Conservation (phyloP, 2,329 filamentous ascomycete genomes). For the Phyllosticta citribraziliensis region DNA sequence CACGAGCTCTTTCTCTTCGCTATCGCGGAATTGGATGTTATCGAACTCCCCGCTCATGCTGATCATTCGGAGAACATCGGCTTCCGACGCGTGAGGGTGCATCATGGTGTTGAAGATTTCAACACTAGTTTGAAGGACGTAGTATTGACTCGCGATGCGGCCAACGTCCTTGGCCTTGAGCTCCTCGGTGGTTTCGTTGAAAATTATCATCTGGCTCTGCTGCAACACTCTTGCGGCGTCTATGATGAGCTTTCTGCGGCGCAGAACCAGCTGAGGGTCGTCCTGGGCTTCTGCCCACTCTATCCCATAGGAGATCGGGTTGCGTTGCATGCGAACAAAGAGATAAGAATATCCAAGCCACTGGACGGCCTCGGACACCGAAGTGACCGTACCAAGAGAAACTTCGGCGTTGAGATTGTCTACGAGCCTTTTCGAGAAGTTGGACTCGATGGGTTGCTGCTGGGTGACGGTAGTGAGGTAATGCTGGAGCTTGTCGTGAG, state of each 20-base stretch:
- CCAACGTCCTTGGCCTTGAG: slow-evolving; percentile 90
- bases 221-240: slow-evolving; percentile 81
- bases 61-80: slow-evolving; percentile 91
- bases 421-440: slow-evolving; percentile 84
- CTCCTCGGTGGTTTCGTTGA: slow-evolving; percentile 89
- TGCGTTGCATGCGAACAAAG: slow-evolving; percentile 91
- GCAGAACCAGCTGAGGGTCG: slow-evolving; percentile 77
- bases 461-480: slow-evolving; percentile 90
- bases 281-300: slow-evolving; percentile 86
- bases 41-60: slow-evolving; percentile 97
- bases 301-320: slow-evolving; percentile 86
- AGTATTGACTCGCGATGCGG: slow-evolving; percentile 93
- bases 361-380: slow-evolving; percentile 82
- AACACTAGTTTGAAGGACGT: slow-evolving; percentile 86
- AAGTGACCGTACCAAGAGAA: slow-evolving; percentile 86
- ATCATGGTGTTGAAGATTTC: slow-evolving; percentile 97
- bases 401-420: slow-evolving; percentile 97
- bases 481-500: slow-evolving; percentile 83
- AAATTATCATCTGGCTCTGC: slow-evolving; percentile 97
- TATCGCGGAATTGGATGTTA: slow-evolving; percentile 88
- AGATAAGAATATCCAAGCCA: slow-evolving; percentile 98
- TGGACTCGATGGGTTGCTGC: slow-evolving; percentile 95
- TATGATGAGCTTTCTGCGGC: slow-evolving; percentile 75
- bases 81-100: slow-evolving; percentile 74
- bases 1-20: slow-evolving; percentile 76